These are phyloP conservation scores for Furculomyces boomerangus DNA, from an alignment of 371 early-diverging fungal genomes.

Conservation along the genomic window DNA sequence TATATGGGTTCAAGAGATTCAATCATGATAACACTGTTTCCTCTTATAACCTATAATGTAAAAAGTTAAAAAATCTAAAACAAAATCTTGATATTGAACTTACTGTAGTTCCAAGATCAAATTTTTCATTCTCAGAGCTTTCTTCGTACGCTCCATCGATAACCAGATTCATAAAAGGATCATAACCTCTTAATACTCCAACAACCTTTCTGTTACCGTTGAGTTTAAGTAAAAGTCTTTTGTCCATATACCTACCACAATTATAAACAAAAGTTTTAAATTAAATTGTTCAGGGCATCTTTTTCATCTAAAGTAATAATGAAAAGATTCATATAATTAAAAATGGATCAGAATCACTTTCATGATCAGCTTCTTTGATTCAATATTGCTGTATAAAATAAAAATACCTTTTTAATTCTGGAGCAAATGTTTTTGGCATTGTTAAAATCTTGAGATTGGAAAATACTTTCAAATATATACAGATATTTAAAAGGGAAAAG, in stretches of 20 bases:
- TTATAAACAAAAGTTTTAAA: neutral
- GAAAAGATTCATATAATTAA: neutral
- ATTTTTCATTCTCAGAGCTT: constrained; percentile 40
- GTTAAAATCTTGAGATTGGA: neutral
- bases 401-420: neutral
- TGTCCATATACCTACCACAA: constrained; percentile 81
- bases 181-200: constrained; percentile 90
- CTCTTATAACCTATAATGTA: constrained; percentile 87
- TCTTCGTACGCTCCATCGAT: constrained; percentile 85
- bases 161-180: constrained; percentile 98
- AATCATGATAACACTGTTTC: constrained; percentile 78
- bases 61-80: constrained; percentile 21
- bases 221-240: constrained; percentile 72
- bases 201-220: constrained; percentile 82
- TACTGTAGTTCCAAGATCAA: neutral
- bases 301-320: neutral
- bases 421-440: neutral
- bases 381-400: neutral
- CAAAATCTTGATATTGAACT: neutral
- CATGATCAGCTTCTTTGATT: too few relatives aligned
- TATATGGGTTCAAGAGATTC: constrained; percentile 77
- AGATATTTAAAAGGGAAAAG: too few relatives aligned
- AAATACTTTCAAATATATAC: neutral
- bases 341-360: too few relatives aligned
- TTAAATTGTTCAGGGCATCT: neutral